Evolutionary conservation across 768 basidiomycete genomes (phyloP).

Genomic region (Suillus tomentosus): DNA sequence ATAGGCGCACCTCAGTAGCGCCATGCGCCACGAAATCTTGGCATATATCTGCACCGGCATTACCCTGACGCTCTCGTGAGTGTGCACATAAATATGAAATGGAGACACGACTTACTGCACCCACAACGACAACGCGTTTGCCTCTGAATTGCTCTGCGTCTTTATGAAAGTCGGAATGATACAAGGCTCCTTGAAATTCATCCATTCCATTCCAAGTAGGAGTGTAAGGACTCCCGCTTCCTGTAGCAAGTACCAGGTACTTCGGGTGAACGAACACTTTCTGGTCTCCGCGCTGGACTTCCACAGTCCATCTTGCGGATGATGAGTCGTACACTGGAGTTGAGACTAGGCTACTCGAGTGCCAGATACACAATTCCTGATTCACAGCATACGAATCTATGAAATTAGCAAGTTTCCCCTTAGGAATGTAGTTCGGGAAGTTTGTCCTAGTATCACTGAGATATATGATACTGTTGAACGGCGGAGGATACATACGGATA

Average conservation of each 20-base stretch:
- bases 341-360: slow-evolving; percentile 38
- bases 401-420: slow-evolving; percentile 54
- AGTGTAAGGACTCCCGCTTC: not conserved
- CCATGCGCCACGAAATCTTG: slow-evolving; percentile 2
- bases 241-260: not conserved
- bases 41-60: slow-evolving; percentile 1
- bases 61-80: not conserved
- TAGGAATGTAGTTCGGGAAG: not conserved
- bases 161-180: slow-evolving; percentile 53
- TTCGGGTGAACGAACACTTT: not conserved
- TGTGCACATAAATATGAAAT: not conserved
- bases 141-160: slow-evolving; percentile 47
- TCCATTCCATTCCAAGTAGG: slow-evolving; percentile 34
- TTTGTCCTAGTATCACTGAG: not conserved
- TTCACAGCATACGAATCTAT: slow-evolving; percentile 55
- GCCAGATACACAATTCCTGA: slow-evolving; percentile 61
- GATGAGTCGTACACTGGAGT: slow-evolving; percentile 19
- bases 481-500: slow-evolving; percentile 46
- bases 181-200: slow-evolving; percentile 48
- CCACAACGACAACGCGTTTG: slow-evolving; percentile 63
- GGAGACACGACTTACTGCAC: slow-evolving; percentile 21
- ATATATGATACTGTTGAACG: slow-evolving; percentile 33
- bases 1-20: not conserved
- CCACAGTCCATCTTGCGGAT: not conserved
- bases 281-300: not conserved